These are phyloP conservation scores for Byssoonygena ceratinophila DNA, from an alignment of 2,329 filamentous ascomycete genomes.

Conservation along the genomic window DNA sequence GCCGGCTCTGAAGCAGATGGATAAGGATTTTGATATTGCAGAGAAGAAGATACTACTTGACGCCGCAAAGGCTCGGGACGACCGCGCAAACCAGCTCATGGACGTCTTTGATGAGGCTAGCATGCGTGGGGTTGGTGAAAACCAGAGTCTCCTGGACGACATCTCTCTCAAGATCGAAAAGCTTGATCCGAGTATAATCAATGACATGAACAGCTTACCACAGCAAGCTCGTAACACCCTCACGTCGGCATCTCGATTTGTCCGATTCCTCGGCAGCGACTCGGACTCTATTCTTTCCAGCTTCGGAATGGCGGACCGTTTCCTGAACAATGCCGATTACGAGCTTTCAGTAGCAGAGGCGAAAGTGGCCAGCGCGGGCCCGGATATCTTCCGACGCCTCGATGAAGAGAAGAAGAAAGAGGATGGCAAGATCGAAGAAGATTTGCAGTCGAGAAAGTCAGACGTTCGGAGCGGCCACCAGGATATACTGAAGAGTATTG, in stretches of 20 bases:
- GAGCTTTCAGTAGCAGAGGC: slow-evolving; percentile 46
- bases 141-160: slow-evolving; percentile 43
- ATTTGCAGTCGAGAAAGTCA: slow-evolving; percentile 34
- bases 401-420: slow-evolving; percentile 41
- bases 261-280: slow-evolving; percentile 34
- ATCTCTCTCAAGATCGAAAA: slow-evolving; percentile 36
- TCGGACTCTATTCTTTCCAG: slow-evolving; percentile 38
- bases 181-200: slow-evolving; percentile 27
- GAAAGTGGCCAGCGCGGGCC: slow-evolving; percentile 35
- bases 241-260: slow-evolving; percentile 26
- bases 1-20: slow-evolving; percentile 40
- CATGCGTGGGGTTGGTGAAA: slow-evolving; percentile 41
- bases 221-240: slow-evolving; percentile 25
- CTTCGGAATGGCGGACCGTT: slow-evolving; percentile 41
- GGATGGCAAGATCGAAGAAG: slow-evolving; percentile 37
- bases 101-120: slow-evolving; percentile 43
- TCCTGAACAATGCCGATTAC: slow-evolving; percentile 44
- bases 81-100: slow-evolving; percentile 42
- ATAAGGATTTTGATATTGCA: slow-evolving; percentile 41
- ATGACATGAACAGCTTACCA: slow-evolving; percentile 26
- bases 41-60: slow-evolving; percentile 43
- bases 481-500: slow-evolving; percentile 30
- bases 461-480: slow-evolving; percentile 33
- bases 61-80: slow-evolving; percentile 41
- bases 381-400: slow-evolving; percentile 34